Percentiles rank a stretch among this genome's conserved stretches.
Conservation (phyloP, 192 early-diverging fungal species). For the Piromyces sp. region DNA sequence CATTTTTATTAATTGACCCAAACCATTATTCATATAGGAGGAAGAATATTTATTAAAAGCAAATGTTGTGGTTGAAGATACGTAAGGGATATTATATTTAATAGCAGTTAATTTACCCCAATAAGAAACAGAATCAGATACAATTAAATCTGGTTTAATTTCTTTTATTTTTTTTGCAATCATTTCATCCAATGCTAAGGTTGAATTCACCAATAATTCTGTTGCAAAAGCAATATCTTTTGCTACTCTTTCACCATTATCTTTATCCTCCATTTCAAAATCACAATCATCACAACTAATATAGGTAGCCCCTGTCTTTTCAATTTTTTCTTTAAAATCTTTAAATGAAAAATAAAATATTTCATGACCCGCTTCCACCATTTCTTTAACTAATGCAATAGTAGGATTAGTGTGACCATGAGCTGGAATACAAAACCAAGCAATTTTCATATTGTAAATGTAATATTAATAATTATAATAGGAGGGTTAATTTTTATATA, state of each 20-base stretch:
- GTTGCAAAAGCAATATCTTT: not conserved
- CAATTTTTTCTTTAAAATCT: not conserved
- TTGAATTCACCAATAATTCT: not conserved
- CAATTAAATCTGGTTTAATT: not conserved
- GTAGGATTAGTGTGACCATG: not conserved
- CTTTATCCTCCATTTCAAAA: not conserved
- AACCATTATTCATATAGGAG: not conserved
- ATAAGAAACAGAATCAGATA: not conserved
- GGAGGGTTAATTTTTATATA: too few relatives aligned
- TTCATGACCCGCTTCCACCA: not conserved
- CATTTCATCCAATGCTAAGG: not conserved
- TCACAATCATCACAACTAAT: not conserved
- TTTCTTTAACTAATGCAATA: not conserved
- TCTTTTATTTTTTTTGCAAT: not conserved
- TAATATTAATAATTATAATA: too few relatives aligned
- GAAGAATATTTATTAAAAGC: not conserved
- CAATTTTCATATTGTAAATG: not conserved
- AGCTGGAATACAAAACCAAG: not conserved
- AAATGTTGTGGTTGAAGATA: not conserved
- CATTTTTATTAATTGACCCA: not conserved
- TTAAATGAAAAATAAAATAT: not conserved
- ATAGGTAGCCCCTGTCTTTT: not conserved
- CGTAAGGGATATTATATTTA: not conserved
- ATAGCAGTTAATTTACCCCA: not conserved
- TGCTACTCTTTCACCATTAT: not conserved